Conservation (phyloP, 441 rosid species). For the Eutrema salsugineum region DNA sequence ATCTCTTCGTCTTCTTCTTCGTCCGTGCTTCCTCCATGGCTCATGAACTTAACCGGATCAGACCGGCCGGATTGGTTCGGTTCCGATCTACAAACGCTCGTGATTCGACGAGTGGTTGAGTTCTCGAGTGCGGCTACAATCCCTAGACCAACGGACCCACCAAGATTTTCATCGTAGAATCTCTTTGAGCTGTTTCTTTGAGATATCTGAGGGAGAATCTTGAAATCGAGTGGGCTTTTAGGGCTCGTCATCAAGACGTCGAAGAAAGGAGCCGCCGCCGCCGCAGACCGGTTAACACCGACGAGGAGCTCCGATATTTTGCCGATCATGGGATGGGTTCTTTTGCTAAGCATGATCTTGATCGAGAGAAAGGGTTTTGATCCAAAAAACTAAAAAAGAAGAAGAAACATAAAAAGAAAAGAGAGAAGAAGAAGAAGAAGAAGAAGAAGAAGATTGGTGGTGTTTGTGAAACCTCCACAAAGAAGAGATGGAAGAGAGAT, state of each 20-base stretch:
- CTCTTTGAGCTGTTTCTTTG: conserved; percentile 33
- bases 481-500: conserved; percentile 24
- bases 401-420: conserved; percentile 5
- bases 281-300: conserved; percentile 27
- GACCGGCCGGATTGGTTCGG: conserved; percentile 25
- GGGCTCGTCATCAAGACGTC: conserved; percentile 34
- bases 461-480: conserved; percentile 36
- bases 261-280: conserved; percentile 25
- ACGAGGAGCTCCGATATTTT: conserved; percentile 34
- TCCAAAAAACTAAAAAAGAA: not conserved
- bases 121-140: conserved; percentile 38
- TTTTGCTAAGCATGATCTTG: conserved; percentile 31
- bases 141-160: conserved; percentile 35
- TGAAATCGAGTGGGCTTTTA: conserved; percentile 33
- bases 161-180: conserved; percentile 25
- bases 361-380: not conserved
- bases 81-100: conserved; percentile 17
- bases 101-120: conserved; percentile 14
- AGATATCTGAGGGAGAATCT: conserved; percentile 31
- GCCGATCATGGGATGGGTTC: conserved; percentile 39
- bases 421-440: not conserved
- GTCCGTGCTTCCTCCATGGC: conserved; percentile 21
- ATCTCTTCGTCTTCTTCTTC: conserved; percentile 41
- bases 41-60: conserved; percentile 33
- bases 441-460: conserved; percentile 28